These are phyloP conservation scores for Daldinia sp. DNA, from an alignment of 2,329 filamentous ascomycete genomes.

Conservation along the genomic window DNA sequence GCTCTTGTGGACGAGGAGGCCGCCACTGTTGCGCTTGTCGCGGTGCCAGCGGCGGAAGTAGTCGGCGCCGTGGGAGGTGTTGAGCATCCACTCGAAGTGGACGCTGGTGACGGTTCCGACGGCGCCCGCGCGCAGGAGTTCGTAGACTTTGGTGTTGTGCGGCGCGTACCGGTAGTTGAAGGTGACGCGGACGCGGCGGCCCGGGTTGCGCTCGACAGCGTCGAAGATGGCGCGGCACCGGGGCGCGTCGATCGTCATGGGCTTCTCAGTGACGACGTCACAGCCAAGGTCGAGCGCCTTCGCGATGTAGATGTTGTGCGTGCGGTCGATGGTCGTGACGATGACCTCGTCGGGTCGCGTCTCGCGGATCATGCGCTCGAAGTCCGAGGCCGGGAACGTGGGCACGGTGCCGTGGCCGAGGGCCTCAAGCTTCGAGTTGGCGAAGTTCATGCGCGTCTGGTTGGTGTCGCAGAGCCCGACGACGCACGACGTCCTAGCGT, in stretches of 20 bases:
- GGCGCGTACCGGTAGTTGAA: constrained; percentile 76
- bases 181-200: constrained; percentile 65
- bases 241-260: constrained; percentile 71
- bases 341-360: constrained; percentile 71
- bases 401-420: constrained; percentile 64
- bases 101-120: constrained; percentile 69
- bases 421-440: constrained; percentile 61
- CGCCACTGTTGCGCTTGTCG: constrained; percentile 70
- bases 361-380: constrained; percentile 69
- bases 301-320: constrained; percentile 71
- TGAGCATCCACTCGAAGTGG: constrained; percentile 74
- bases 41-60: constrained; percentile 74
- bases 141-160: constrained; percentile 71
- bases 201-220: constrained; percentile 62
- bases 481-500: constrained; percentile 62
- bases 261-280: constrained; percentile 73
- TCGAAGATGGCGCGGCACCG: constrained; percentile 67
- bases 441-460: constrained; percentile 69
- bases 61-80: constrained; percentile 71
- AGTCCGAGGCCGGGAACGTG: constrained; percentile 66
- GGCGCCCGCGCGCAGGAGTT: constrained; percentile 64
- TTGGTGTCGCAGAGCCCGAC: constrained; percentile 72
- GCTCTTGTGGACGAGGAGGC: constrained; percentile 71
- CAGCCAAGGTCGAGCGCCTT: constrained; percentile 70
- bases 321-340: constrained; percentile 72